Evolutionary conservation across 495 filamentous ascomycete species (phyloP).

Genomic region (Aspergillus bertholletiae): DNA sequence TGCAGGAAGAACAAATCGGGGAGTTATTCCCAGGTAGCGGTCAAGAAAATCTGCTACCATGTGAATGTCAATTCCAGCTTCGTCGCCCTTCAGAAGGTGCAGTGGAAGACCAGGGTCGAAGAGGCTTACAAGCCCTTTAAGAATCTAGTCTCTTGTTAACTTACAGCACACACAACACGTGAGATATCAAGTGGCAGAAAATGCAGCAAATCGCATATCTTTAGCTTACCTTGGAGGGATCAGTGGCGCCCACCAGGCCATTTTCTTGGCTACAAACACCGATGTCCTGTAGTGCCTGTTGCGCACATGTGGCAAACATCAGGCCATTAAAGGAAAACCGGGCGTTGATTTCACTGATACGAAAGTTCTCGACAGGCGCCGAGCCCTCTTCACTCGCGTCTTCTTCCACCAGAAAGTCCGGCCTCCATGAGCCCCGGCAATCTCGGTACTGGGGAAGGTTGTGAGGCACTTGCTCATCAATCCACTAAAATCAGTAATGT

Average conservation of each 20-base stretch:
- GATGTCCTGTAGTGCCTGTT: constrained; percentile 14
- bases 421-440: constrained; percentile 35
- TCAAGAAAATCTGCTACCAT: constrained; percentile 23
- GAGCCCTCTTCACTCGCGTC: background rate
- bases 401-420: constrained; percentile 40
- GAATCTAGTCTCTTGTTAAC: constrained; percentile 9
- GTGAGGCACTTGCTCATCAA: constrained; percentile 1
- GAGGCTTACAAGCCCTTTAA: constrained; percentile 16
- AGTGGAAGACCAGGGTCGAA: constrained; percentile 24
- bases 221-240: constrained; percentile 9
- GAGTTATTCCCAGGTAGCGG: constrained; percentile 11
- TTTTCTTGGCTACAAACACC: background rate
- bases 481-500: constrained; percentile 11
- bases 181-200: too few relatives aligned
- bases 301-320: constrained; percentile 20
- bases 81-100: constrained; percentile 33
- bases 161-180: background rate
- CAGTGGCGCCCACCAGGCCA: constrained; percentile 4
- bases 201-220: too few relatives aligned
- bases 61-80: constrained; percentile 29
- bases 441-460: constrained; percentile 9
- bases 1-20: constrained; percentile 14
- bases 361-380: constrained; percentile 17
- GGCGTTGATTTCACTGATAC: constrained; percentile 45
- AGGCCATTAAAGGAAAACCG: constrained; percentile 41